Evolutionary conservation across 768 basidiomycete genomes (phyloP).

Genomic region (Trametes coccinea): DNA sequence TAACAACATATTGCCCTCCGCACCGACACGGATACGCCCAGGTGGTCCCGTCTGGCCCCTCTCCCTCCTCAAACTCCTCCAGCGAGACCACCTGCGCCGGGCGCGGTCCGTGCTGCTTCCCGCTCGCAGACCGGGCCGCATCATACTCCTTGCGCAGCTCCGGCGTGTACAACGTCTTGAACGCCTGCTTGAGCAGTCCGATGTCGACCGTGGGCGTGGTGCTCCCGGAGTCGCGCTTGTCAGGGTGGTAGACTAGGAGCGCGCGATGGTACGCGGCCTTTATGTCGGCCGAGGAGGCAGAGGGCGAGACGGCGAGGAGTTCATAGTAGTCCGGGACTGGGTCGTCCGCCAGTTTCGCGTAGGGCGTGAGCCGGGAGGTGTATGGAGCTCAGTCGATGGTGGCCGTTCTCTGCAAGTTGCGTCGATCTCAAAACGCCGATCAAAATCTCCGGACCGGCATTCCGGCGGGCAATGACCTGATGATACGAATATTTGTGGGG

Average conservation of each 20-base stretch:
- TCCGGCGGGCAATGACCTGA: background rate
- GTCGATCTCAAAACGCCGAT: background rate
- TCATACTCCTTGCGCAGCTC: constrained; percentile 56
- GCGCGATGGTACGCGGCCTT: constrained; percentile 71
- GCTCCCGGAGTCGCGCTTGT: constrained; percentile 39
- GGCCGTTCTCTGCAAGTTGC: background rate
- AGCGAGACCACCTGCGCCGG: constrained; percentile 80
- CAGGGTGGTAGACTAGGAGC: constrained; percentile 67
- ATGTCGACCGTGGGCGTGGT: constrained; percentile 42
- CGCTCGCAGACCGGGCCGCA: constrained; percentile 8
- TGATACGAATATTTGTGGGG: no score
- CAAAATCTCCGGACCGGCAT: background rate
- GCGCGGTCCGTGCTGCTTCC: constrained; percentile 44
- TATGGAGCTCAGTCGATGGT: background rate
- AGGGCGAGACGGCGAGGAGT: constrained; percentile 51
- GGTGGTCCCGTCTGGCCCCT: constrained; percentile 33
- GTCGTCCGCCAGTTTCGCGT: constrained; percentile 22
- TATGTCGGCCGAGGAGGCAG: constrained; percentile 55
- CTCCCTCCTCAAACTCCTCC: constrained; percentile 58
- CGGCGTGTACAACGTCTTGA: constrained; percentile 55
- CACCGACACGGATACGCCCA: constrained; percentile 76
- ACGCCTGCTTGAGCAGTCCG: constrained; percentile 66
- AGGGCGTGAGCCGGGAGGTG: background rate
- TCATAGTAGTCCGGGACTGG: constrained; percentile 53
- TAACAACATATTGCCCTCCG: constrained; percentile 64